These are phyloP conservation scores for Nasturtium officinale DNA, from an alignment of 345 rosid species.

Conservation along the genomic window DNA sequence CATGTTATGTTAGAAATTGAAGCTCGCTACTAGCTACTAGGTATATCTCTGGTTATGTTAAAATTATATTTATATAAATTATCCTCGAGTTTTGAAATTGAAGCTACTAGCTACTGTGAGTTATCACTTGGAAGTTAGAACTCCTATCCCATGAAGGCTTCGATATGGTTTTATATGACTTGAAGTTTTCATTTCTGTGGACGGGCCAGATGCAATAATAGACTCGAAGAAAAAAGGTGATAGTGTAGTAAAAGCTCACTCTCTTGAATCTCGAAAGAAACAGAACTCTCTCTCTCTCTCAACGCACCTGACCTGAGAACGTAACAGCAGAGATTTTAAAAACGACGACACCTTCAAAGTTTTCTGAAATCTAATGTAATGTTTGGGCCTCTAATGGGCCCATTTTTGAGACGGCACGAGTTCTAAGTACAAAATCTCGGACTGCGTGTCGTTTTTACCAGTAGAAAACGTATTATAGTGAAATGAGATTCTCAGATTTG, in stretches of 20 bases:
- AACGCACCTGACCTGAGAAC: neutral
- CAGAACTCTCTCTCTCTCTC: neutral
- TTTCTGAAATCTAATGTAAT: no score
- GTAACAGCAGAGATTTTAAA: neutral
- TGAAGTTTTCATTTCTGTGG: conserved; percentile 88
- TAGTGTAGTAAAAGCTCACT: conserved; percentile 63
- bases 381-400: conserved; percentile 21
- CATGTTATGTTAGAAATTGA: no score
- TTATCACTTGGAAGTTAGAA: no score
- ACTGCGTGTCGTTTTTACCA: conserved; percentile 1
- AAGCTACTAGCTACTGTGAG: neutral
- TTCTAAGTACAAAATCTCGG: neutral
- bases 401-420: conserved; percentile 9
- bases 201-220: conserved; percentile 76
- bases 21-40: neutral
- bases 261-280: conserved; percentile 60
- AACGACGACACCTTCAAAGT: no score
- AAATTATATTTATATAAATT: no score
- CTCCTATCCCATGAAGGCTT: neutral
- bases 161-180: neutral
- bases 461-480: neutral
- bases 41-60: no score
- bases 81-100: no score
- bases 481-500: no score
- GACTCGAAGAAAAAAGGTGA: conserved; percentile 87